These are phyloP conservation scores for Actinomortierella wolfii DNA, from an alignment of 371 early-diverging fungal genomes.

Conservation along the genomic window DNA sequence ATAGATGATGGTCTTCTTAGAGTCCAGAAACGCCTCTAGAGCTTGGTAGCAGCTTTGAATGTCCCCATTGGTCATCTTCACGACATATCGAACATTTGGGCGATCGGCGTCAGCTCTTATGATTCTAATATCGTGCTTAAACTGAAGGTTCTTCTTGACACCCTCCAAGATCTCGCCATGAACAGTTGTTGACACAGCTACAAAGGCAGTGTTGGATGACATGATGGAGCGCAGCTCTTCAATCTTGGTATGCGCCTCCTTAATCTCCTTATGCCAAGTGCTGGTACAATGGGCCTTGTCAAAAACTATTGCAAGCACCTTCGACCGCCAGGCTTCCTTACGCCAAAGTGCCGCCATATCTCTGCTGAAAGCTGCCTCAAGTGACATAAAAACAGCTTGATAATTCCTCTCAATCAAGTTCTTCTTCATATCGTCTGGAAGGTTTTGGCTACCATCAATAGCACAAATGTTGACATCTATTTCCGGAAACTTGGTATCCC, in stretches of 20 bases:
- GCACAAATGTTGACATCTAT: too few relatives aligned
- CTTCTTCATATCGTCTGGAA: too few relatives aligned
- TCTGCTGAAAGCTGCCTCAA: too few relatives aligned
- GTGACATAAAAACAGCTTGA: too few relatives aligned
- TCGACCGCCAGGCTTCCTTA: not conserved
- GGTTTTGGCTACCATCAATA: too few relatives aligned
- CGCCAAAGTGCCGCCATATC: constrained; percentile 2
- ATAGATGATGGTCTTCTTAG: constrained; percentile 18
- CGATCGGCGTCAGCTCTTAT: not conserved
- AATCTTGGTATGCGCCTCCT: not conserved
- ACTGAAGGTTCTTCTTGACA: not conserved
- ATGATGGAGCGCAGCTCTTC: not conserved
- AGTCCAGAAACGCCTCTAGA: constrained; percentile 8
- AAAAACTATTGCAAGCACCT: not conserved
- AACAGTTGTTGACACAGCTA: constrained; percentile 5
- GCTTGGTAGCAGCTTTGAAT: constrained; percentile 5
- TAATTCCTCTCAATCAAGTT: too few relatives aligned
- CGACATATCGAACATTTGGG: not conserved
- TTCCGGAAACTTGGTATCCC: too few relatives aligned
- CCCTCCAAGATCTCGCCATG: not conserved
- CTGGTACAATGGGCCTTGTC: constrained; percentile 10
- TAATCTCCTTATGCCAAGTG: not conserved
- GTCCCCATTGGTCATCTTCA: not conserved
- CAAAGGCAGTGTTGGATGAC: constrained; percentile 4
- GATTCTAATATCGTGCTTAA: not conserved